Evolutionary conservation across 106 monocot genomes (phyloP).

Genomic region (Hemerocallis citrina): DNA sequence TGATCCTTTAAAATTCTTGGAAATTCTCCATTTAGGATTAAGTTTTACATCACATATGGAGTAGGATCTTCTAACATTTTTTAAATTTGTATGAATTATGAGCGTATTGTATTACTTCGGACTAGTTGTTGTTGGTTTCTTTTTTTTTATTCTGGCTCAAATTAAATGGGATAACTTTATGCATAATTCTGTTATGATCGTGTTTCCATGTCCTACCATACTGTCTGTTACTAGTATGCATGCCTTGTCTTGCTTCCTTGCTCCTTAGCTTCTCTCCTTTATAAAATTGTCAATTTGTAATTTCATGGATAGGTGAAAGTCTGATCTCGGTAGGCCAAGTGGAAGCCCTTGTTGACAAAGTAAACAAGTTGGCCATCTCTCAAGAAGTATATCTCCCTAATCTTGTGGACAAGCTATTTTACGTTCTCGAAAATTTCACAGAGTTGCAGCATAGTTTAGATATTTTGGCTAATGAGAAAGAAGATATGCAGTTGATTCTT

Average conservation of each 20-base stretch:
- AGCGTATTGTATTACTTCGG: too few relatives aligned
- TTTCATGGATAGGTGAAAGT: constrained; percentile 26
- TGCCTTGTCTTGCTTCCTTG: background rate
- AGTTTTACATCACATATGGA: too few relatives aligned
- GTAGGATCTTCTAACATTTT: too few relatives aligned
- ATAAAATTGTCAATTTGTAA: background rate
- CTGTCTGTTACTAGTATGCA: background rate
- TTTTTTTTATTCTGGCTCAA: too few relatives aligned
- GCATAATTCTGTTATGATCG: too few relatives aligned
- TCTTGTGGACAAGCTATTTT: constrained; percentile 58
- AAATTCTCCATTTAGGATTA: too few relatives aligned
- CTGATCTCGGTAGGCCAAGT: constrained; percentile 36
- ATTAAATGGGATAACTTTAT: too few relatives aligned
- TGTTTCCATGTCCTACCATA: background rate
- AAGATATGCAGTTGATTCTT: constrained; percentile 56
- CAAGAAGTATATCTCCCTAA: constrained; percentile 21
- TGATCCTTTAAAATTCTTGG: too few relatives aligned
- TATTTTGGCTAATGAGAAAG: constrained; percentile 42
- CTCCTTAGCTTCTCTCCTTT: background rate
- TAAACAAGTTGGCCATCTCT: constrained; percentile 40
- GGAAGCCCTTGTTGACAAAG: constrained; percentile 52
- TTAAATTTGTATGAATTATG: too few relatives aligned
- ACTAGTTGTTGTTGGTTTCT: too few relatives aligned
- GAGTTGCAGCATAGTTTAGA: constrained; percentile 30
- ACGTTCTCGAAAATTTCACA: constrained; percentile 47